A percentile compares a stretch with the other conserved stretches of the same genome.
phyloP scores from a whole-genome alignment of 352 stramenopile species.

The Globisporangium megalacanthum region DNA sequence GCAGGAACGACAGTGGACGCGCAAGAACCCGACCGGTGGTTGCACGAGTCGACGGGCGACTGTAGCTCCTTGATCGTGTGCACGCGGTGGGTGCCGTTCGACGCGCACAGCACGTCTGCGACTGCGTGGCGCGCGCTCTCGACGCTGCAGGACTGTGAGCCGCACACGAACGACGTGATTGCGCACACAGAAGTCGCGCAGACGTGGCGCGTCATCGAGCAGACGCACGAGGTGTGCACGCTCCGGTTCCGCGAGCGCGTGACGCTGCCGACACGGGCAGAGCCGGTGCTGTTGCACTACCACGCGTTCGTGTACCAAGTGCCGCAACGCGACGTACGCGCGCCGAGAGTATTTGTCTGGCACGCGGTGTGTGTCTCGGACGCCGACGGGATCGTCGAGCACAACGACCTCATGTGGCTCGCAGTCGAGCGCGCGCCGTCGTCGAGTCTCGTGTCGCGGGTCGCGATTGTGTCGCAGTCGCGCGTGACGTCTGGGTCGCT shows the following conservation, averaged over 20 bases:
- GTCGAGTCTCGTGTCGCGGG: constrained; percentile 1
- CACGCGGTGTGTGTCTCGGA: neutral
- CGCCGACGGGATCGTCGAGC: neutral
- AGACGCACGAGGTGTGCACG: neutral
- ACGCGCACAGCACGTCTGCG: neutral
- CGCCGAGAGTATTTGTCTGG: neutral
- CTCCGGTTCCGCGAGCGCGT: neutral
- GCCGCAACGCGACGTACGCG: neutral
- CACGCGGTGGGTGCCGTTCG: constrained; percentile 2
- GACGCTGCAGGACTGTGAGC: neutral
- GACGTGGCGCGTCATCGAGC: constrained; percentile 1
- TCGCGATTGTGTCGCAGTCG: neutral
- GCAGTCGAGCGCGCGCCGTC: neutral
- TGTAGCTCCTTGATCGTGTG: neutral
- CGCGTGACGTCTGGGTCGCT: neutral
- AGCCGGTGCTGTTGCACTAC: neutral
- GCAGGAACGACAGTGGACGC: neutral
- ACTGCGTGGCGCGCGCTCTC: neutral
- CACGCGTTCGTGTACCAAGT: neutral
- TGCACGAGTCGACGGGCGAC: neutral
- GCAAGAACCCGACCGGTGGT: neutral
- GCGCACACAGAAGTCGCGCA: neutral
- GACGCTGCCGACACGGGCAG: neutral
- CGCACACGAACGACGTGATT: neutral
- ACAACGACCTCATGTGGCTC: neutral